These are phyloP conservation scores for Alternaria tenuissima DNA, from an alignment of 2,329 filamentous ascomycete species.

Conservation along the genomic window DNA sequence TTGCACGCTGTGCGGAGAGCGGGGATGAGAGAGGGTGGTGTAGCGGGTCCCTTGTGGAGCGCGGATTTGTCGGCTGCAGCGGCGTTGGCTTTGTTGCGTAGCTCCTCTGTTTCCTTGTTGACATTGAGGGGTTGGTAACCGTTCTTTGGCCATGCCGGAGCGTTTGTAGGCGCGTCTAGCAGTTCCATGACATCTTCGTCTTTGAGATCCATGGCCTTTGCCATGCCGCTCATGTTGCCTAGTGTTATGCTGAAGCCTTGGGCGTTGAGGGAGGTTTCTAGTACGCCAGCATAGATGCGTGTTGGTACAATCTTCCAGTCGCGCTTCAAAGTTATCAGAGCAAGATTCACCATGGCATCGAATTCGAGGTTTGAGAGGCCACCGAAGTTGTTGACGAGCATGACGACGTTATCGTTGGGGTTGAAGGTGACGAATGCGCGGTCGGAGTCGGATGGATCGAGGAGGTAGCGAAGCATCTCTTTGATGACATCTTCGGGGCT, in stretches of 20 bases:
- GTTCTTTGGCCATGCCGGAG: constrained; percentile 62
- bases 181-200: constrained; percentile 56
- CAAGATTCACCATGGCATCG: constrained; percentile 57
- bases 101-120: constrained; percentile 36
- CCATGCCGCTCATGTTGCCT: constrained; percentile 60
- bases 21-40: constrained; percentile 53
- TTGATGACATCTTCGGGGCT: constrained; percentile 58
- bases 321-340: constrained; percentile 51
- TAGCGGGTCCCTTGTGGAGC: constrained; percentile 39
- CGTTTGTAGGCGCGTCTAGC: constrained; percentile 61
- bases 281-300: constrained; percentile 58
- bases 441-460: constrained; percentile 58
- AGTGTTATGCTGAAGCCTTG: constrained; percentile 66
- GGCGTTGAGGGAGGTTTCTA: constrained; percentile 64
- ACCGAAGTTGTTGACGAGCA: constrained; percentile 61
- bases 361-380: constrained; percentile 59
- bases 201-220: constrained; percentile 50
- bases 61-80: constrained; percentile 27
- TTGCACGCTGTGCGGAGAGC: constrained; percentile 55
- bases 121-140: constrained; percentile 48
- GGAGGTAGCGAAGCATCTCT: constrained; percentile 59
- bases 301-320: constrained; percentile 60
- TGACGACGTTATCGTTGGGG: constrained; percentile 54
- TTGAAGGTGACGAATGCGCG: constrained; percentile 60
- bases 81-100: constrained; percentile 43